phyloP scores from a whole-genome alignment of 1,139 yeast species.

The Lodderomyces theae region DNA sequence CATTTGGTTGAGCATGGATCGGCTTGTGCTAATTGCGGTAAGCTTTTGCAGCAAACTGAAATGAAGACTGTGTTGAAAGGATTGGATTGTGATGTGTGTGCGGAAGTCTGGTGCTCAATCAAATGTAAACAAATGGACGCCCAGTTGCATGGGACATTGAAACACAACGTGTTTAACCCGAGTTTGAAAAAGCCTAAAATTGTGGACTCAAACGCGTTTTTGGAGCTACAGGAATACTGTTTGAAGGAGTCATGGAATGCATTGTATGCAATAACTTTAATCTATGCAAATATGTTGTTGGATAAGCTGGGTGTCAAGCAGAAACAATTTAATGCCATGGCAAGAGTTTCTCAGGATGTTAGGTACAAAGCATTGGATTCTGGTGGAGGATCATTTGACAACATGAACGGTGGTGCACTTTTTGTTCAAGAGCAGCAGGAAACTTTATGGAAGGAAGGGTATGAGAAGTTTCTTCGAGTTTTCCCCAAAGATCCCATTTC shows the following conservation, averaged over 20 bases:
- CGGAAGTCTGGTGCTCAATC: slow-evolving; percentile 70
- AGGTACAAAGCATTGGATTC: slow-evolving; percentile 62
- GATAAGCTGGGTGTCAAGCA: slow-evolving; percentile 44
- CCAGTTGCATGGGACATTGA: slow-evolving; percentile 53
- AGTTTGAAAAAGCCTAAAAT: slow-evolving; percentile 23
- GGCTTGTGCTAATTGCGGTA: slow-evolving; percentile 81
- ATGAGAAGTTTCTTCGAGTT: slow-evolving; percentile 44
- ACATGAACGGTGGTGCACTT: slow-evolving; percentile 47
- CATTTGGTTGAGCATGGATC: slow-evolving; percentile 62
- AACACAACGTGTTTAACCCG: slow-evolving; percentile 46
- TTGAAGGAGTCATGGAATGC: slow-evolving; percentile 67
- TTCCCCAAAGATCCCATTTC: slow-evolving; percentile 46
- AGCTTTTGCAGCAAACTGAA: slow-evolving; percentile 41
- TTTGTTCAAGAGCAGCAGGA: slow-evolving; percentile 59
- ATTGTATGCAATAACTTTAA: slow-evolving; percentile 60
- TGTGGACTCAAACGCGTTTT: slow-evolving; percentile 51
- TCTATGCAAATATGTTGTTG: slow-evolving; percentile 47
- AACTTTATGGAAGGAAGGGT: slow-evolving; percentile 59
- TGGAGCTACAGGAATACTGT: slow-evolving; percentile 58
- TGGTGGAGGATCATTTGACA: slow-evolving; percentile 56
- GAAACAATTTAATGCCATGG: slow-evolving; percentile 59
- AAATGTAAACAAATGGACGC: slow-evolving; percentile 56
- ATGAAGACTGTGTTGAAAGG: slow-evolving; percentile 44
- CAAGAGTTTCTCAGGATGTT: slow-evolving; percentile 64
- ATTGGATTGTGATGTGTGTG: slow-evolving; percentile 66